Evolutionary conservation across 192 early-diverging fungal species (phyloP), one percentile per base, ranked within the genome.

Genomic region (Coemansia sp.): DNA sequence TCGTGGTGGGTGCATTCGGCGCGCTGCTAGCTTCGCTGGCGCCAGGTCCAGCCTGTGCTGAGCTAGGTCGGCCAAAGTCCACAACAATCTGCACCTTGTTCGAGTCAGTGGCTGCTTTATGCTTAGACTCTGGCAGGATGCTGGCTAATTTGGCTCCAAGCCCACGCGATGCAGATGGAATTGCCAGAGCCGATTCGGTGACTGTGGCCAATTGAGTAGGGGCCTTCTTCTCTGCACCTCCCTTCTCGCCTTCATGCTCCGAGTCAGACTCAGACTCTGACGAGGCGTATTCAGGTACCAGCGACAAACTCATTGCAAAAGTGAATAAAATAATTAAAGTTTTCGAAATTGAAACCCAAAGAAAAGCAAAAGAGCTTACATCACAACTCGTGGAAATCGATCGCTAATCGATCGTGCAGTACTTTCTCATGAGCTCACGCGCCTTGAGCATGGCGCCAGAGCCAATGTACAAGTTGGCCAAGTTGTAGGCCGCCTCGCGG

Each of bases 401-500:
- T 37, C 56, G 3, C 42, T 63, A 63, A 21, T 20, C 91, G 50
- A 97, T 79, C 10, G 88, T 87, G 70, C 93, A 93, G 74, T 93
- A 90, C 70, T 91, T 85, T 24, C 63, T 69, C 65, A 96, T 82
- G 31, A 98, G 38, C 1, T 83, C 73, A 58, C 90, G 83, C 1
- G 95, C 92, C 60, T 93, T 78, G 11, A 76, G 85, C 56, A 83
- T 64, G 7, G 91, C 86, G 3, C 95, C 95, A 37, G 86, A 91
- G 26, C 78, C 62, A 28, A 90, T 65, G 61, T 94, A 95, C 21
- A 99, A 92, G 34, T 85, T 66, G 40, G 90, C 85, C 59, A 97
- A 74, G 63, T 99, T 99, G 74, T 95, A 98, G 23, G 95, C 97
- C 0, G 92, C 91, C 69, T 98, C 96, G 24, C 84, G 59, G 59